Evolutionary conservation across 1,139 yeast species (phyloP).

Genomic region (Suhomyces kunorum): DNA sequence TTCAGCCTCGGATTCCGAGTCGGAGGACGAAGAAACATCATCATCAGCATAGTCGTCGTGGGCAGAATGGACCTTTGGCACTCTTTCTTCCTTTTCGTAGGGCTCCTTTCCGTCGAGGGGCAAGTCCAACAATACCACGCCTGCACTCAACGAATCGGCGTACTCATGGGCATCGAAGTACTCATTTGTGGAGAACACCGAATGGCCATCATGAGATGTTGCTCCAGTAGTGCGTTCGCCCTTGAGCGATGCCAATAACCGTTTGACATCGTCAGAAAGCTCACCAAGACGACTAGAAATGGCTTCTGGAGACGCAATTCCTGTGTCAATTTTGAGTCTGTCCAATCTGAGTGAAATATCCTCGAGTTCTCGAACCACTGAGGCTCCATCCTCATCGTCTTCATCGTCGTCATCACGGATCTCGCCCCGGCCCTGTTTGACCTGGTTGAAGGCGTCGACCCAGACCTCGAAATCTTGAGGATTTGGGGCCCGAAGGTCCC

Average conservation of each 20-base stretch:
- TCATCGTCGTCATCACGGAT: slow-evolving; percentile 8
- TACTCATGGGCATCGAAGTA: slow-evolving; percentile 71
- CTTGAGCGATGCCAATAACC: slow-evolving; percentile 20
- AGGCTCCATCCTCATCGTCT: slow-evolving; percentile 11
- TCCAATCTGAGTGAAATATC: slow-evolving; percentile 26
- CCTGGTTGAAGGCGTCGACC: slow-evolving; percentile 72
- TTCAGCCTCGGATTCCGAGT: slow-evolving; percentile 14
- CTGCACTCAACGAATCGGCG: slow-evolving; percentile 39
- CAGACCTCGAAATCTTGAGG: slow-evolving; percentile 72
- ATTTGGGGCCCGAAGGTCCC: slow-evolving; percentile 78
- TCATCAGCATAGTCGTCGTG: slow-evolving; percentile 18
- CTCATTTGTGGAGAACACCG: slow-evolving; percentile 41
- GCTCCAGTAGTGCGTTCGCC: slow-evolving; percentile 2
- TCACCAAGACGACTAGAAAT: slow-evolving; percentile 15
- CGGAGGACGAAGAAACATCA: slow-evolving; percentile 18
- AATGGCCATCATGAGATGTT: slow-evolving; percentile 25
- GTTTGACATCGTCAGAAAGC: slow-evolving; percentile 23
- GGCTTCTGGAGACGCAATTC: slow-evolving; percentile 14
- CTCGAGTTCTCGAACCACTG: slow-evolving; percentile 19
- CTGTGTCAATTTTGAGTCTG: slow-evolving; percentile 21
- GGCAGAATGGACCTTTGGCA: slow-evolving; percentile 16
- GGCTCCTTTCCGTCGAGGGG: slow-evolving; percentile 14
- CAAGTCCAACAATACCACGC: slow-evolving; percentile 37
- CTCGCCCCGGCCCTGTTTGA: slow-evolving; percentile 29
- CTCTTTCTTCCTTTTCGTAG: not conserved